Conservation (phyloP, 495 filamentous ascomycete species). For the Xylaria cubensis region DNA sequence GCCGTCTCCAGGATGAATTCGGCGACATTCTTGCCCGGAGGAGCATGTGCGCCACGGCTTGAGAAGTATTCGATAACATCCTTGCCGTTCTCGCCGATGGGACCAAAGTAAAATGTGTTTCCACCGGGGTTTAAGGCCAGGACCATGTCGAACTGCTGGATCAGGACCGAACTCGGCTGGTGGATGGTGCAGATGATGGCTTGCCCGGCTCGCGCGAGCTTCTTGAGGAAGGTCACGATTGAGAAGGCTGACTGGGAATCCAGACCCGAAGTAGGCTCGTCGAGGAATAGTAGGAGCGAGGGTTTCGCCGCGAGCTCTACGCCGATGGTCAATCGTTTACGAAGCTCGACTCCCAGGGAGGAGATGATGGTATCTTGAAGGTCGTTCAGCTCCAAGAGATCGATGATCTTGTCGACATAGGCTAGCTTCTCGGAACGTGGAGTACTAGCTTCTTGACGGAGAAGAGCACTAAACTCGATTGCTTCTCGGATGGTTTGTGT, state of each 20-base stretch:
- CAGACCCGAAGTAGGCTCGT: constrained; percentile 82
- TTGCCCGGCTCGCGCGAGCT: constrained; percentile 77
- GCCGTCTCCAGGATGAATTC: constrained; percentile 88
- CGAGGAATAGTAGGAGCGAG: constrained; percentile 78
- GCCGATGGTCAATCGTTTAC: constrained; percentile 81
- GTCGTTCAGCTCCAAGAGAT: constrained; percentile 79
- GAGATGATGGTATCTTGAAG: constrained; percentile 85
- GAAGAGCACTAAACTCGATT: constrained; percentile 76
- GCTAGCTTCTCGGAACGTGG: constrained; percentile 74
- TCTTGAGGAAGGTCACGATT: constrained; percentile 84
- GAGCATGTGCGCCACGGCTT: constrained; percentile 70
- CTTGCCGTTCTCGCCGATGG: constrained; percentile 56
- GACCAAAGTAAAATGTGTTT: constrained; percentile 74
- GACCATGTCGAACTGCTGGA: constrained; percentile 73
- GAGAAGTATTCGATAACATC: constrained; percentile 55
- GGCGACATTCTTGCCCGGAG: constrained; percentile 75
- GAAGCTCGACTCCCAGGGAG: constrained; percentile 69
- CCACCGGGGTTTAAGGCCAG: constrained; percentile 73
- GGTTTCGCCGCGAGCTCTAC: constrained; percentile 93
- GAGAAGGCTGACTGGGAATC: constrained; percentile 85
- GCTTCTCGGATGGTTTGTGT: constrained; percentile 88
- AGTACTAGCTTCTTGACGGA: constrained; percentile 74
- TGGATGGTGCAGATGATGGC: constrained; percentile 86
- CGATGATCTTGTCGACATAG: constrained; percentile 88
- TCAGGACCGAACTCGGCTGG: constrained; percentile 66